Percentiles rank a stretch among this genome's conserved stretches.
Evolutionary conservation across 2,329 filamentous ascomycete genomes (phyloP).

Genomic region (Microsporum audouinii): DNA sequence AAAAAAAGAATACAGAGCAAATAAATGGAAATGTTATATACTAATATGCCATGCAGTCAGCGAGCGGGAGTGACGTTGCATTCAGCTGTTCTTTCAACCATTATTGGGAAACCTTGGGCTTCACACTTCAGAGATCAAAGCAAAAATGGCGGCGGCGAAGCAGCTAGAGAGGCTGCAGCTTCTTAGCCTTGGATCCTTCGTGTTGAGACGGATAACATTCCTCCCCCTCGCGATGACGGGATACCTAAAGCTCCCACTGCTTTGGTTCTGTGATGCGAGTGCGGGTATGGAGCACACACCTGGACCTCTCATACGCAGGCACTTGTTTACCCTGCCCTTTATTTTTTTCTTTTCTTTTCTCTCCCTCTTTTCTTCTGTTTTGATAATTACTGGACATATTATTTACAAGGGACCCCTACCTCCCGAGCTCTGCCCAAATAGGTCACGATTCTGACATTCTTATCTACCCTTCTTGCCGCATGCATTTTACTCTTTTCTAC

Average conservation of each 20-base stretch:
- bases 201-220: neutral
- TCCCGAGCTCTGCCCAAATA: neutral
- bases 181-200: neutral
- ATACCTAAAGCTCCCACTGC: neutral
- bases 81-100: neutral
- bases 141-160: neutral
- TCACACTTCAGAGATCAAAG: neutral
- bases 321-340: neutral
- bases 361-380: neutral
- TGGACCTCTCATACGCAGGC: neutral
- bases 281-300: neutral
- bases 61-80: conserved; percentile 1
- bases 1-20: neutral
- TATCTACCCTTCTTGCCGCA: neutral
- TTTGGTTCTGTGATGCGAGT: neutral
- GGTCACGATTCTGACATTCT: neutral
- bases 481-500: neutral
- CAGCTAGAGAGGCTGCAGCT: neutral
- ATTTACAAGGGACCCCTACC: neutral
- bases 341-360: neutral
- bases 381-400: neutral
- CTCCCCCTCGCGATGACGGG: neutral
- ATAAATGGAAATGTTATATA: too few relatives aligned
- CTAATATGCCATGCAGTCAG: neutral
- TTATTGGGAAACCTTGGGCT: neutral